These are phyloP conservation scores for Teratosphaeria zuluensis DNA, from an alignment of 2,329 filamentous ascomycete species.

Conservation along the genomic window DNA sequence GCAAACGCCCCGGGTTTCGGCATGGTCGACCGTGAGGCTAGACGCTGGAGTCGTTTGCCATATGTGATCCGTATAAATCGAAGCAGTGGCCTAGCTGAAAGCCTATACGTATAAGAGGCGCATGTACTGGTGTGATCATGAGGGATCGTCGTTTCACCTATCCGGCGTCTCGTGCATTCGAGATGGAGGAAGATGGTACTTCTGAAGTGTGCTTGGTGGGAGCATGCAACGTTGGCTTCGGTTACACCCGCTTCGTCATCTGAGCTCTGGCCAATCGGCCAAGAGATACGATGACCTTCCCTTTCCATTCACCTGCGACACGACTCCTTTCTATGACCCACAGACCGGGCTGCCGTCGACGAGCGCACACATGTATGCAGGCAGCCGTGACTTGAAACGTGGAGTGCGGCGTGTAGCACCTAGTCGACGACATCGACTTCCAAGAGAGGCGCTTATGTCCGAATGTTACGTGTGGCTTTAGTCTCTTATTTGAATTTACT, in stretches of 20 bases:
- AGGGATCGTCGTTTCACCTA: conserved; percentile 3
- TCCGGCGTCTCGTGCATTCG: neutral
- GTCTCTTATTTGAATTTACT: neutral
- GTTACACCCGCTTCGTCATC: neutral
- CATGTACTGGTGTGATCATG: neutral
- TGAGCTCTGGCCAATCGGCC: neutral
- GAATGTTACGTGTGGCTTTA: neutral
- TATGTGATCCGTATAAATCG: neutral
- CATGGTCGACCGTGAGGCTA: neutral
- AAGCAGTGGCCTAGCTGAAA: neutral
- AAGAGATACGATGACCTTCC: neutral
- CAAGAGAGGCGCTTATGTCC: neutral
- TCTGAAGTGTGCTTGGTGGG: neutral
- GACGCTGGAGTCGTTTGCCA: neutral
- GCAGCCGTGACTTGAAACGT: neutral
- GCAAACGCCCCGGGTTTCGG: neutral
- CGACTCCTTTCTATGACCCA: neutral
- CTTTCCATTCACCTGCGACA: neutral
- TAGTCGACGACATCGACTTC: neutral
- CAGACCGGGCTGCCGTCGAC: neutral
- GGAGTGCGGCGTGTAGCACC: neutral
- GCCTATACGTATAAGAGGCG: neutral
- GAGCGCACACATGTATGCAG: neutral
- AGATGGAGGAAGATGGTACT: neutral
- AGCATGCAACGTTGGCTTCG: neutral